Base-by-base conservation (phyloP, 2,329 filamentous ascomycete species). In the Fusarium chlamydosporum region DNA sequence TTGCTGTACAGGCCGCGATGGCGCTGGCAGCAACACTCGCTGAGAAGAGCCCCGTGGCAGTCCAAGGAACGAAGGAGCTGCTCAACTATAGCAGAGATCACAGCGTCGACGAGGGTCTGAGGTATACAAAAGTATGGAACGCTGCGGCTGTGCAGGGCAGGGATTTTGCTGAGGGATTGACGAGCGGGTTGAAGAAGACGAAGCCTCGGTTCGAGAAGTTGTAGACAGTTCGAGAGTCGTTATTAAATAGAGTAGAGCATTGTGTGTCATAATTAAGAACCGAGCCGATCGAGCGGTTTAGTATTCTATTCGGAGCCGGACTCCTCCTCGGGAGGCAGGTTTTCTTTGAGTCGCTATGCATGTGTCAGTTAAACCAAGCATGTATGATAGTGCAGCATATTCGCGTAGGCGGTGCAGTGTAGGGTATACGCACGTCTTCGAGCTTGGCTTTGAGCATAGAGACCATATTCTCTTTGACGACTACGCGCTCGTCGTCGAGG, bases 111-210 rank as follows among this genome's bases (percentile, higher is more conserved):
- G 93, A 97, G 72, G 93, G 90, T 46, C 80, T 98, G 77, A 88
- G 88, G 60, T 97, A 97, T 79, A 97, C 94, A 6, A 86, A 88
- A 12, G 85, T 96, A 2, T 97, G 94, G 95, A 98, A 98, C 76
- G 87, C 89, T 72, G 91, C 89, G 4, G 92, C 92, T 75, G 76
- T 97, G 72, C 94, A 97, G 82, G 92, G 92, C 8, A 82, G 84
- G 53, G 95, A 98, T 82, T 86, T 97, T 42, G 82, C 88, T 75
- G 82, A 85, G 61, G 93, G 94, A 1, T 83, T 97, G 77, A 76
- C 92, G 76, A 92, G 92, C 38, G 92, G 91, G 10, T 77, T 97
- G 67, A 85, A 91, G 79, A 97, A 92, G 86, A 90, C 84, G 70
- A 94, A 88, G 76, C 91, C 93, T 13, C 92, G 83, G 18, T 98